These are phyloP conservation scores for Papiliotrema flavescens DNA, from an alignment of 1,284 basidiomycete species.

Conservation along the genomic window DNA sequence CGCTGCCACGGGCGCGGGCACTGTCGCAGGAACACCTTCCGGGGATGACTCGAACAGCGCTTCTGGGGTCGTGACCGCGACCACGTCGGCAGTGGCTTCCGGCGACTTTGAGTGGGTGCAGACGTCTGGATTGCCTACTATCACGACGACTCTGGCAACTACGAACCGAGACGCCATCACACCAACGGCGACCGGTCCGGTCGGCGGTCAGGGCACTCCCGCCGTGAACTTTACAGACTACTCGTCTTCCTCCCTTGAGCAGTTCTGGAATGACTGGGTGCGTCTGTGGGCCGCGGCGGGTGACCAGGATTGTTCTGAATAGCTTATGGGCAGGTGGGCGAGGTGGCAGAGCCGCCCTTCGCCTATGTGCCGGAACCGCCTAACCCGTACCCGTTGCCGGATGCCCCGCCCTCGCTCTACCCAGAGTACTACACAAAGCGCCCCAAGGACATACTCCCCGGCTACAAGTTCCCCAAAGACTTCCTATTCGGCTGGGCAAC, in stretches of 20 bases:
- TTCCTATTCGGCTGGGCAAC: conserved; percentile 47
- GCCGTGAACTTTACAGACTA: conserved; percentile 7
- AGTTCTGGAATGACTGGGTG: conserved; percentile 19
- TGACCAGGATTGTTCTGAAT: neutral
- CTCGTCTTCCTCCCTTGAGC: conserved; percentile 1
- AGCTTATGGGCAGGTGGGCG: conserved; percentile 7
- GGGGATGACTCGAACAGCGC: neutral
- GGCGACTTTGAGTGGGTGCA: conserved; percentile 14
- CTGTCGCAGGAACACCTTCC: neutral
- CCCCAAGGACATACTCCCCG: conserved; percentile 46
- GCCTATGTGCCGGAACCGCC: conserved; percentile 5
- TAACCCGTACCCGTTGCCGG: conserved; percentile 14
- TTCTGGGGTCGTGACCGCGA: neutral
- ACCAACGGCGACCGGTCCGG: conserved; percentile 10
- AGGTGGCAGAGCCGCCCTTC: conserved; percentile 13
- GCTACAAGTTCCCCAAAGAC: conserved; percentile 53
- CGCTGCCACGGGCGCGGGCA: neutral
- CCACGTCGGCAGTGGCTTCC: neutral
- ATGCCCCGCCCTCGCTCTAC: conserved; percentile 12
- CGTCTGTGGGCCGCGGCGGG: neutral
- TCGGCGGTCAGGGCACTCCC: conserved; percentile 4
- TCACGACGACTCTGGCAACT: conserved; percentile 1
- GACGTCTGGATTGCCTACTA: conserved; percentile 4
- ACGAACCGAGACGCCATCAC: conserved; percentile 8
- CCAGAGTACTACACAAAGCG: conserved; percentile 12